phyloP scores from a whole-genome alignment of 345 rosid genomes.

The Populus nigra region DNA sequence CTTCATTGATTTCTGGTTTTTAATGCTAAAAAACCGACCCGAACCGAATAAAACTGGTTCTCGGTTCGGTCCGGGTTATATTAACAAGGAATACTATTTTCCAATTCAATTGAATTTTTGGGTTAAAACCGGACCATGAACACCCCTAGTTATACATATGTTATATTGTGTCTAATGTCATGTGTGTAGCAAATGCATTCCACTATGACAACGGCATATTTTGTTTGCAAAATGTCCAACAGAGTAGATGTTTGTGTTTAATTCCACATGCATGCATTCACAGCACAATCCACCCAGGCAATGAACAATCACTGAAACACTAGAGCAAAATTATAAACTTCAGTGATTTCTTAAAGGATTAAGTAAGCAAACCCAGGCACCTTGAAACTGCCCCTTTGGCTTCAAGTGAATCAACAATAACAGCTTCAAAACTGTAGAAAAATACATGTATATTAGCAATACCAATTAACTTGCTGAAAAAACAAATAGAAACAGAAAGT shows the following conservation, averaged over 20 bases:
- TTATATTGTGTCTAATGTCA: background rate
- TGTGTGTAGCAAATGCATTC: background rate
- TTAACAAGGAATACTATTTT: too few species aligned
- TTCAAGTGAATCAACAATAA: constrained; percentile 79
- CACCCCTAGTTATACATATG: too few species aligned
- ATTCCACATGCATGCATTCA: background rate
- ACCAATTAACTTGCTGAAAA: constrained; percentile 17
- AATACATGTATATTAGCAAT: constrained; percentile 25
- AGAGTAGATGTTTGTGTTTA: background rate
- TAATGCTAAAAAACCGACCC: too few species aligned
- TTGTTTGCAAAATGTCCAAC: background rate
- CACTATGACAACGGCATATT: background rate
- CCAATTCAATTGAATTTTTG: too few species aligned
- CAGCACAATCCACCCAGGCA: background rate
- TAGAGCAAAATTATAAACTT: constrained; percentile 7
- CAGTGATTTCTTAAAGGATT: background rate
- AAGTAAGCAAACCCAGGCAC: constrained; percentile 36
- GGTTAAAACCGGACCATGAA: too few species aligned
- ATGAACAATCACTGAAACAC: constrained; percentile 6
- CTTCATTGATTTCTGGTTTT: too few species aligned
- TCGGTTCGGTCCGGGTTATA: too few species aligned
- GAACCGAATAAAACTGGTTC: too few species aligned
- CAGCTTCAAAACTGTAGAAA: constrained; percentile 76
- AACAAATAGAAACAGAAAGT: constrained; percentile 1
- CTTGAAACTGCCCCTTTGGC: constrained; percentile 79